Conservation (phyloP, 2,329 filamentous ascomycete genomes). For the Aspergillus sp. region DNA sequence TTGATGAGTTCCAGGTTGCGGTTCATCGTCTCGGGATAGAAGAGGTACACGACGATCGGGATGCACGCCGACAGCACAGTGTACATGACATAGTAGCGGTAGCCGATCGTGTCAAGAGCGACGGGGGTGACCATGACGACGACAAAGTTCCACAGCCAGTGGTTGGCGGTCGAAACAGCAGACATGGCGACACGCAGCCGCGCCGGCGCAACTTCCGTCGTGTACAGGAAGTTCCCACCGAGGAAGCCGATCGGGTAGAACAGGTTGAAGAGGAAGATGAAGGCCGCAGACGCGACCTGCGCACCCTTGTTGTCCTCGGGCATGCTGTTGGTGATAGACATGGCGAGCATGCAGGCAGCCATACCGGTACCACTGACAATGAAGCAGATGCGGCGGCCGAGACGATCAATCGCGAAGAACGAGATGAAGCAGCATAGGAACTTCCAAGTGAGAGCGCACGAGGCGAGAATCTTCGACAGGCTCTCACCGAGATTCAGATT, state of each 20-base stretch:
- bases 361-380: slow-evolving; percentile 55
- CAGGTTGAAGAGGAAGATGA: slow-evolving; percentile 63
- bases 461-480: slow-evolving; percentile 40
- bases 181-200: slow-evolving; percentile 14
- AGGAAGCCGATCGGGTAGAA: slow-evolving; percentile 43
- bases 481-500: slow-evolving; percentile 10
- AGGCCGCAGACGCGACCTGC: slow-evolving; percentile 19
- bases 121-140: slow-evolving; percentile 23
- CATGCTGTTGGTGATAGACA: slow-evolving; percentile 41
- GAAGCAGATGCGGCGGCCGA: slow-evolving; percentile 53
- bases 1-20: slow-evolving; percentile 20
- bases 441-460: slow-evolving; percentile 48
- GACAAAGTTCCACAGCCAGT: slow-evolving; percentile 18
- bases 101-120: slow-evolving; percentile 18
- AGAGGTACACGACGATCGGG: slow-evolving; percentile 17
- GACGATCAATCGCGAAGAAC: slow-evolving; percentile 30
- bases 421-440: slow-evolving; percentile 35
- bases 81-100: slow-evolving; percentile 21
- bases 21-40: slow-evolving; percentile 23
- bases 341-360: slow-evolving; percentile 56
- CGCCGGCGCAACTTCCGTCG: slow-evolving; percentile 19
- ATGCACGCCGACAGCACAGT: slow-evolving; percentile 16
- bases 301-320: slow-evolving; percentile 15
- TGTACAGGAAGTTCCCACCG: slow-evolving; percentile 21
- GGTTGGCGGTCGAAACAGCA: slow-evolving; percentile 5